Base-by-base conservation (phyloP, 768 basidiomycete genomes). In the Lactarius vividus region DNA sequence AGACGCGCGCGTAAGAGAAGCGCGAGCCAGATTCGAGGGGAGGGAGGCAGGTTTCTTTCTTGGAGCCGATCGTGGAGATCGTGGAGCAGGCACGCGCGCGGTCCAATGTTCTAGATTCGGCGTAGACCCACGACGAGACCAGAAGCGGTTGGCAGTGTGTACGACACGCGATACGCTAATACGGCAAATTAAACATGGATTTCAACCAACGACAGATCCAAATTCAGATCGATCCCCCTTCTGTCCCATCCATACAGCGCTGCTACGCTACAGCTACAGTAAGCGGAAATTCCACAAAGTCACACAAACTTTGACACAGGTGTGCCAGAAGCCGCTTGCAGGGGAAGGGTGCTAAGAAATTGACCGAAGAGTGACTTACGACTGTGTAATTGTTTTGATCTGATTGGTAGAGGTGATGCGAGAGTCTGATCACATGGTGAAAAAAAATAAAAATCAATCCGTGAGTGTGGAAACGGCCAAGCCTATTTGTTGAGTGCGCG, bases 51-150 rank as follows among this genome's bases (percentile, higher is more conserved):
- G n/a, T n/a, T n/a, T n/a, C n/a, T n/a, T 7, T 16, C 46, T 31
- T 33, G 29, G 44, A 16, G 28, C 37, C 65, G 65, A 66, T 66
- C 65, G 33, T 62, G 65, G 61, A 62, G 65, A 66, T 66, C 65
- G 44, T 62, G 29, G 65, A 49, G 60, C 56, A 66, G 65, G 65
- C 60, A 66, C 64, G 37, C 54, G 29, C 46, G 46, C 64, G 37
- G 44, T 31, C 44, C 31, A 37, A 42, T 16, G 64, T 61, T 65
- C 64, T 61, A 65, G 64, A 33, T 46, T 52, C 23, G 44, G 44
- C 15, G 44, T 46, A 46, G 44, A 23, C 44, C n/a, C 10, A 23
- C 46, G 49, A 52, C 49, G 26, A 52, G 23, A 52, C 46, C n/a
- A 49, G 46, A 49, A 46, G n/a, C 9, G 20, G 39, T 18, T 40